Percentiles rank a stretch among this genome's conserved stretches.
Conservation (phyloP, 2,329 filamentous ascomycete genomes). For the Microthyrium microscopicum region DNA sequence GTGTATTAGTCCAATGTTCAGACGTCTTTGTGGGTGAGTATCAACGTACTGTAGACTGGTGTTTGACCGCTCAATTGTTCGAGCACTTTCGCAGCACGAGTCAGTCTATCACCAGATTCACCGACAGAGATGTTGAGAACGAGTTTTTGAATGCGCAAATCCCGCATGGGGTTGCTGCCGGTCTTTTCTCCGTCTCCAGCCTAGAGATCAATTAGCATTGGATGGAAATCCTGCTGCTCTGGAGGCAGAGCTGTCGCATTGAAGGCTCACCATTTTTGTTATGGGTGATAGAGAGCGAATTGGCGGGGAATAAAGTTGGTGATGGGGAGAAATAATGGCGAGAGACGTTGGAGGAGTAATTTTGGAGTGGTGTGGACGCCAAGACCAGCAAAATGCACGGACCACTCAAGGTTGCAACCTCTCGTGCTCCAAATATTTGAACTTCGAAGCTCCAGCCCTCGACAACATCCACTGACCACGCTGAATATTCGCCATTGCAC, state of each 20-base stretch:
- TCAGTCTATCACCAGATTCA: slow-evolving; percentile 99
- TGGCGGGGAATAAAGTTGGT: no score
- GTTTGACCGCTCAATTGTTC: slow-evolving; percentile 99
- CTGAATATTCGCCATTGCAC: no score
- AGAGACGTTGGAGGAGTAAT: no score
- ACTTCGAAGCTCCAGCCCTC: not conserved
- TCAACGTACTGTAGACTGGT: slow-evolving; percentile 83
- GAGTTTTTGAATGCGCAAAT: slow-evolving; percentile 73
- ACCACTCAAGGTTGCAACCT: no score
- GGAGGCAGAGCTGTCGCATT: no score
- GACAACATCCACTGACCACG: not conserved
- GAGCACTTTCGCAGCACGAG: slow-evolving; percentile 98
- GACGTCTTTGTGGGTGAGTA: not conserved
- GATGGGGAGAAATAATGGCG: no score
- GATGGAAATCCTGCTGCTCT: no score
- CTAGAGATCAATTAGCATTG: slow-evolving; percentile 13
- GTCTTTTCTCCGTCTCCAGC: slow-evolving; percentile 43
- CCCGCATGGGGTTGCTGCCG: slow-evolving; percentile 95
- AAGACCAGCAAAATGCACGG: not conserved
- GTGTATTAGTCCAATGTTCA: not conserved
- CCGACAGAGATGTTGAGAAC: slow-evolving; percentile 99
- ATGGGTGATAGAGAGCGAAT: no score
- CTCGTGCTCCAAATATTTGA: no score
- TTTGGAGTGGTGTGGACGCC: not conserved
- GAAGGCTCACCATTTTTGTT: no score